phyloP scores from a whole-genome alignment of 2,329 filamentous ascomycete genomes.

The Fonsecaea nubica region DNA sequence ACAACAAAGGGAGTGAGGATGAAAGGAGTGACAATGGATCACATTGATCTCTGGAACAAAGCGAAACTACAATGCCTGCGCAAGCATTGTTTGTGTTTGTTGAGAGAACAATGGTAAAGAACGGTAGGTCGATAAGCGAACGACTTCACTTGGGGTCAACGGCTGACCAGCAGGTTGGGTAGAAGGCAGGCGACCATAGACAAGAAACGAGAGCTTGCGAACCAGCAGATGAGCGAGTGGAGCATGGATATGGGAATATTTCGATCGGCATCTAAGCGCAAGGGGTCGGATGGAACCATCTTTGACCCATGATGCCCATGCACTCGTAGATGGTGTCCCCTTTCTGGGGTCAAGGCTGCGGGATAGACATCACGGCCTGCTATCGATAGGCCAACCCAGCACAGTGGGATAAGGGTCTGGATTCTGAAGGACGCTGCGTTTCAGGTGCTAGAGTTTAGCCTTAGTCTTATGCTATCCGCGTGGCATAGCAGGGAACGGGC shows the following conservation, averaged over 20 bases:
- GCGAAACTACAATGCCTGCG: conserved; percentile 33
- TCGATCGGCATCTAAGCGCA: conserved; percentile 38
- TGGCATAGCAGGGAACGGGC: conserved; percentile 10
- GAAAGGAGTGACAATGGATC: conserved; percentile 35
- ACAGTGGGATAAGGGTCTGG: conserved; percentile 30
- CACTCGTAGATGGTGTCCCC: conserved; percentile 22
- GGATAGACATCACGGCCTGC: conserved; percentile 21
- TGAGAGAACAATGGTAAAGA: conserved; percentile 32
- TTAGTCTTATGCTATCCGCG: conserved; percentile 17
- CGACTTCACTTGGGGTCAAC: conserved; percentile 28
- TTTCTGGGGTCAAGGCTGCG: conserved; percentile 19
- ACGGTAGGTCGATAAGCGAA: conserved; percentile 33
- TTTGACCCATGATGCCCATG: conserved; percentile 26
- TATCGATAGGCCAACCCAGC: conserved; percentile 24
- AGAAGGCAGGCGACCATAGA: background rate
- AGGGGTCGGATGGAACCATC: conserved; percentile 25
- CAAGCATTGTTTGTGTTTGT: conserved; percentile 36
- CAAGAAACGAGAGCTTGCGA: conserved; percentile 24
- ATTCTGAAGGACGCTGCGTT: conserved; percentile 32
- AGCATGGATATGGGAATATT: conserved; percentile 34
- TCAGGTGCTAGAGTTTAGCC: conserved; percentile 28
- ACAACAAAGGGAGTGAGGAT: conserved; percentile 31
- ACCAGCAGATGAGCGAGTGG: conserved; percentile 30
- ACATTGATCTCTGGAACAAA: conserved; percentile 35
- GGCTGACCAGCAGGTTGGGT: conserved; percentile 18